These are phyloP conservation scores for Geranium incanum DNA, from an alignment of 441 rosid species.

Conservation along the genomic window DNA sequence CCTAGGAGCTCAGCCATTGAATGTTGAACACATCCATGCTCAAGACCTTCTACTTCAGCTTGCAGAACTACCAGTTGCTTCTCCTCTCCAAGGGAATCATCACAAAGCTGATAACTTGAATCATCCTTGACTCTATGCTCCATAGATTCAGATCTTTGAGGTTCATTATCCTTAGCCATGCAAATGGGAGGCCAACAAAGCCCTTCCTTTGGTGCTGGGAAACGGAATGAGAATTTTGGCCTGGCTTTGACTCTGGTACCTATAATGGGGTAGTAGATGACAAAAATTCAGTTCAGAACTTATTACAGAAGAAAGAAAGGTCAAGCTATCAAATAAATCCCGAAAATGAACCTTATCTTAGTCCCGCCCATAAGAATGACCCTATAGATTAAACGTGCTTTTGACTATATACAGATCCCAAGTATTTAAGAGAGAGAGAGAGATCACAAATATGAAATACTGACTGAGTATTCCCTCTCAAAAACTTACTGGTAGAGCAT, in stretches of 20 bases:
- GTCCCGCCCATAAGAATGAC: constrained; percentile 1
- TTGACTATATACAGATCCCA: constrained; percentile 5
- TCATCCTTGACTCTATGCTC: constrained; percentile 24
- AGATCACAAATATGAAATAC: constrained; percentile 9
- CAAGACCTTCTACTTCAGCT: constrained; percentile 25
- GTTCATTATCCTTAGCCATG: constrained; percentile 31
- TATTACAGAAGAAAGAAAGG: constrained; percentile 9
- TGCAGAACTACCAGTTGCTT: constrained; percentile 20
- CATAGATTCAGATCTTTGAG: constrained; percentile 28
- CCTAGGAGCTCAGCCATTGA: constrained; percentile 46
- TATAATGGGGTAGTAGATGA: constrained; percentile 26
- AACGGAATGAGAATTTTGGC: constrained; percentile 55
- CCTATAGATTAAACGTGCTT: not conserved
- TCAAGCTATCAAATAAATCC: not conserved
- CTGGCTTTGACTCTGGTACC: constrained; percentile 44
- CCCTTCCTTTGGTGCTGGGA: constrained; percentile 31
- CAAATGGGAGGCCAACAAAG: constrained; percentile 16
- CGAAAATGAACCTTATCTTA: not conserved
- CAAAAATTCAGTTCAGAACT: constrained; percentile 3
- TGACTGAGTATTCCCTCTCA: not conserved
- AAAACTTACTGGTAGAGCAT: not conserved
- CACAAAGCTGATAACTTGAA: constrained; percentile 29
- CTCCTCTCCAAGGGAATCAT: constrained; percentile 25
- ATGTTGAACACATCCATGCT: constrained; percentile 27
- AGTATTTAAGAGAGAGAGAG: constrained; percentile 5